These are phyloP conservation scores for Pseudovirgaria hyperparasitica DNA, from an alignment of 2,329 filamentous ascomycete species.

Conservation along the genomic window DNA sequence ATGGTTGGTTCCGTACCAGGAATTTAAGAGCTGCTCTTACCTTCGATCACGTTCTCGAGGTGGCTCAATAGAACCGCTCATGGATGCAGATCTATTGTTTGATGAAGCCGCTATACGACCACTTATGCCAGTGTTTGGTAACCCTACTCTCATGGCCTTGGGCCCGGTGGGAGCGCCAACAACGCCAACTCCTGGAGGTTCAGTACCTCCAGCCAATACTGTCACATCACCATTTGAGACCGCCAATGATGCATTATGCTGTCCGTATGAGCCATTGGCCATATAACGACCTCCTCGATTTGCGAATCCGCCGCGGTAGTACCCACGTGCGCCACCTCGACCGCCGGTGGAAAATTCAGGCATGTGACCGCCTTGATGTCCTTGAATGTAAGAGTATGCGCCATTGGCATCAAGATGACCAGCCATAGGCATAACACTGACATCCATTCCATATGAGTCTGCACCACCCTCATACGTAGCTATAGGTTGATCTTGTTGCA, in stretches of 20 bases:
- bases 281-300: conserved; percentile 24
- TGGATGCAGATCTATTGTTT: no score
- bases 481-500: no score
- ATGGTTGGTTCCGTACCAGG: no score
- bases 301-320: conserved; percentile 34
- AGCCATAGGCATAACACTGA: no score
- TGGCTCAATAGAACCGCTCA: no score
- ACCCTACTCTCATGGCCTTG: conserved; percentile 83
- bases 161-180: conserved; percentile 76
- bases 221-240: conserved; percentile 22
- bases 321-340: conserved; percentile 24
- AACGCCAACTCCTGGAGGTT: conserved; percentile 43
- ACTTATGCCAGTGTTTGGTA: conserved; percentile 68
- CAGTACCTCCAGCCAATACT: conserved; percentile 21
- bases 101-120: conserved; percentile 41
- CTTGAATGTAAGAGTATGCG: no score
- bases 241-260: conserved; percentile 7
- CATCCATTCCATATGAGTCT: no score
- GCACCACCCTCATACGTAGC: no score
- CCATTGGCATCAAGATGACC: no score
- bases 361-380: no score
- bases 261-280: conserved; percentile 9
- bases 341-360: no score
- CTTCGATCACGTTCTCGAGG: no score
- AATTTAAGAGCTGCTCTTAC: conserved; percentile 3